Conservation (phyloP, 202 grass and related monocot species). For the Elaeis oleifera region DNA sequence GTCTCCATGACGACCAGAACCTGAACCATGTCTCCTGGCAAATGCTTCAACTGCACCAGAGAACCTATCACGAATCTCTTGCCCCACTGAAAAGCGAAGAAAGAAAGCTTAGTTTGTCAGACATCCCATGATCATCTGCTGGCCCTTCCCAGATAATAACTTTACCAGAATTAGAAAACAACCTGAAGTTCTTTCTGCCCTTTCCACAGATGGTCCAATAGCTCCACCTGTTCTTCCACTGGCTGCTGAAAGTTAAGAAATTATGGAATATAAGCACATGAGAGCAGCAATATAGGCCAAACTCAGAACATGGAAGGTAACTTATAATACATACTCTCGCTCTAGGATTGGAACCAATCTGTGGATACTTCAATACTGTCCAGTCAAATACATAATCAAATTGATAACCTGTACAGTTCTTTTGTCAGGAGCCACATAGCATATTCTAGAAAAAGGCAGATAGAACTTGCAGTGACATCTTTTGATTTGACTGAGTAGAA, state of each 20-base stretch:
- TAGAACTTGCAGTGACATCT: neutral
- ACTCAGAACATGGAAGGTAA: constrained; percentile 5
- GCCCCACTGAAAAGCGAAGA: constrained; percentile 36
- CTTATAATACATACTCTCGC: constrained; percentile 39
- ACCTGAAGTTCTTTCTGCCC: constrained; percentile 53
- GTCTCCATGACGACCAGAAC: constrained; percentile 42
- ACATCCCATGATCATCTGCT: no score
- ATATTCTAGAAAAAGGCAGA: neutral
- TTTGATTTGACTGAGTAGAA: neutral
- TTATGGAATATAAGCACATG: constrained; percentile 2
- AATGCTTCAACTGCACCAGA: constrained; percentile 53
- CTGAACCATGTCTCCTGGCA: constrained; percentile 49
- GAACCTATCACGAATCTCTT: constrained; percentile 60
- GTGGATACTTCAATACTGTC: constrained; percentile 68
- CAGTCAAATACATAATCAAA: constrained; percentile 97
- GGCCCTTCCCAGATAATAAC: neutral
- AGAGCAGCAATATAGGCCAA: neutral
- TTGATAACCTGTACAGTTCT: constrained; percentile 53
- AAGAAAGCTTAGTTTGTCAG: no score
- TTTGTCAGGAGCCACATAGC: constrained; percentile 21
- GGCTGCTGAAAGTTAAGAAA: constrained; percentile 20
- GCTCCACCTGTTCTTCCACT: constrained; percentile 41
- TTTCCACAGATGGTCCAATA: constrained; percentile 58
- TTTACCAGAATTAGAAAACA: constrained; percentile 8
- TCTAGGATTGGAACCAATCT: constrained; percentile 51